Evolutionary conservation across 2,329 filamentous ascomycete genomes (phyloP), one percentile per base, ranked within the genome.

Genomic region (Ophiostoma ulmi): DNA sequence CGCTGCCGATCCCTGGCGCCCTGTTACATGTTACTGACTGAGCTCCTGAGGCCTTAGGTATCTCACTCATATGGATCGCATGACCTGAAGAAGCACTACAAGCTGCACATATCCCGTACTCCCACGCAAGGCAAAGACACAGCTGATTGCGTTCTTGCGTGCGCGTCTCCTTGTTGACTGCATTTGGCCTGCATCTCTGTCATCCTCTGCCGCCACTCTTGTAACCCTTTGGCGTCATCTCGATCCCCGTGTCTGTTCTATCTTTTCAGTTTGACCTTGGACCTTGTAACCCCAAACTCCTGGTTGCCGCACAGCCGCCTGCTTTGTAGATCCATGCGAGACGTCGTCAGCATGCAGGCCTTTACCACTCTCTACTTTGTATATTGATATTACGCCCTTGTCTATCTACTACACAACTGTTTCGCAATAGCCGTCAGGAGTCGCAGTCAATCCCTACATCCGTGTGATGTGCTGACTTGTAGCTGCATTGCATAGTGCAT

Each of bases 111-210:
- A 14, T 20, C 17, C 41, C 44, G 44, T 48, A 7, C 44, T 10
- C 52, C 20, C n/a, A 58, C 7, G 22, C 52, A 26, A 22, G 8
- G 44, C 44, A 55, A 20, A 52, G 17, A 20, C 44, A 52, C 44
- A 20, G 44, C 44, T 52, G 44, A n/a, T 55, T 22, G 52, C 52
- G 52, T 55, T 58, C 55, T 61, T 63, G 58, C 58, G 58, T 63
- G 58, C 26, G 58, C 58, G 58, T 63, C 58, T 31, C 22, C 52
- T 14, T 31, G 13, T 63, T 63, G 26, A 63, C 14, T 63, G 58
- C 26, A 63, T 31, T 63, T 35, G 26, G 22, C 58, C 58, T 63
- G 44, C 44, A 67, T 68, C 69, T n/a, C 41, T 44, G 31, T 65
- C 39, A 31, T 39, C 55, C 58, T 67, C 14, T 55, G 52, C 52